Conservation (phyloP, 139 green algal genomes). For the Dunaliella sp. region DNA sequence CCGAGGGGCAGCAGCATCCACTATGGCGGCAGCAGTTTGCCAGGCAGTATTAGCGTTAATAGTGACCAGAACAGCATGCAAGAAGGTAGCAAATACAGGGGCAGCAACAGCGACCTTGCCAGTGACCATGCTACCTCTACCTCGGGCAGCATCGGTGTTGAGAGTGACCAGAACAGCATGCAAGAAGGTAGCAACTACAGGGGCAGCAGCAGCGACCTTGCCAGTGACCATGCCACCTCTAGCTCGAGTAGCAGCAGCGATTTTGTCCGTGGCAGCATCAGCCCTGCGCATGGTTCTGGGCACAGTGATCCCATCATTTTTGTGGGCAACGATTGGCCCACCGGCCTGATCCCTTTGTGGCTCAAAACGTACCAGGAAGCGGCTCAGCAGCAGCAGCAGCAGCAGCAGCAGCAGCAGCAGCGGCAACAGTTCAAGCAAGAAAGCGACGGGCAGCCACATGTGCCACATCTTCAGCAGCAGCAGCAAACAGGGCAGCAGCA, state of each 20-base stretch:
- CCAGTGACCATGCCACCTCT: no score
- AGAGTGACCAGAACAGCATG: no score
- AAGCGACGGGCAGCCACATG: neutral
- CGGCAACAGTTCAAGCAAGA: neutral
- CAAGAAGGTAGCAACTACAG: neutral
- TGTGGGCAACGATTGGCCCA: slow-evolving; percentile 66
- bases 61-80: no score
- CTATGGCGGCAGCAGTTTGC: no score
- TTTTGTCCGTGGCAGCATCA: slow-evolving; percentile 17
- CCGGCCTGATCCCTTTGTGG: slow-evolving; percentile 56
- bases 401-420: slow-evolving; percentile 10
- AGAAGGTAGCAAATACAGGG: no score
- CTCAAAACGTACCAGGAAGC: slow-evolving; percentile 41
- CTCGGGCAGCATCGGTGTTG: no score
- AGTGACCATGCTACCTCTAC: no score
- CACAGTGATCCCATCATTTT: slow-evolving; percentile 43
- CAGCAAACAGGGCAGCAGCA: neutral
- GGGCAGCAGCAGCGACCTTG: neutral
- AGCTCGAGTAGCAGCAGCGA: neutral
- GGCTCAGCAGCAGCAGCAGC: neutral
- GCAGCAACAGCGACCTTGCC: no score
- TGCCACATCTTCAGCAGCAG: neutral
- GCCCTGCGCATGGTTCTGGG: slow-evolving; percentile 37
- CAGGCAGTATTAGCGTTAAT: no score
- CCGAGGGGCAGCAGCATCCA: no score